These are phyloP conservation scores for Rhizopogon parksii DNA, from an alignment of 1,284 basidiomycete genomes.

Conservation along the genomic window DNA sequence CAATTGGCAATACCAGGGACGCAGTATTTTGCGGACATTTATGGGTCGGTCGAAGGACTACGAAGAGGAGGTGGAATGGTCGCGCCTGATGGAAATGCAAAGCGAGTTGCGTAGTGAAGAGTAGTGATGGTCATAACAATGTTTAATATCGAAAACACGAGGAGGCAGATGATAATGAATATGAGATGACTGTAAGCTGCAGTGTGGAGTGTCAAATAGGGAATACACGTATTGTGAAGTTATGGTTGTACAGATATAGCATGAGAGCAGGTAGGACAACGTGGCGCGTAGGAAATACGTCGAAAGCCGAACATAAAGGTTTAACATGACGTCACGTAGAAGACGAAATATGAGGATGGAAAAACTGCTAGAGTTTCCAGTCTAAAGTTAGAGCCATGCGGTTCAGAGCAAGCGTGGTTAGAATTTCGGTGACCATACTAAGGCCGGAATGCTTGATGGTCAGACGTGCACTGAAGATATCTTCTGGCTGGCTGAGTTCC, in stretches of 20 bases:
- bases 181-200: not conserved
- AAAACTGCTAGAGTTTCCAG: constrained; percentile 34
- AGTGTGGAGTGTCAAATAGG: constrained; percentile 15
- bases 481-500: constrained; percentile 50
- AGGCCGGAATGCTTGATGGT: constrained; percentile 51
- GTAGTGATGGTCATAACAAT: constrained; percentile 13
- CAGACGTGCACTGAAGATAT: constrained; percentile 52
- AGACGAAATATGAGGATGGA: constrained; percentile 6
- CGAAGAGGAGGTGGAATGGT: constrained; percentile 84
- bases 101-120: constrained; percentile 42
- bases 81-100: constrained; percentile 52
- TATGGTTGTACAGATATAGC: constrained; percentile 10
- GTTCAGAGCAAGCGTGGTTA: constrained; percentile 63
- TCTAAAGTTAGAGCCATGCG: constrained; percentile 51
- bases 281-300: constrained; percentile 1
- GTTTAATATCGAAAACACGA: not conserved
- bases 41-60: constrained; percentile 78
- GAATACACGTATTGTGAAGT: constrained; percentile 7
- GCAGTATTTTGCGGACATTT: constrained; percentile 85
- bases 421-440: constrained; percentile 59
- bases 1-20: constrained; percentile 82
- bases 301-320: constrained; percentile 5
- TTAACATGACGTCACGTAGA: constrained; percentile 2
- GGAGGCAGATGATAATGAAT: not conserved
- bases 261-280: not conserved